Base-by-base conservation (phyloP, 352 stramenopile species). In the Chloridella minuta region DNA sequence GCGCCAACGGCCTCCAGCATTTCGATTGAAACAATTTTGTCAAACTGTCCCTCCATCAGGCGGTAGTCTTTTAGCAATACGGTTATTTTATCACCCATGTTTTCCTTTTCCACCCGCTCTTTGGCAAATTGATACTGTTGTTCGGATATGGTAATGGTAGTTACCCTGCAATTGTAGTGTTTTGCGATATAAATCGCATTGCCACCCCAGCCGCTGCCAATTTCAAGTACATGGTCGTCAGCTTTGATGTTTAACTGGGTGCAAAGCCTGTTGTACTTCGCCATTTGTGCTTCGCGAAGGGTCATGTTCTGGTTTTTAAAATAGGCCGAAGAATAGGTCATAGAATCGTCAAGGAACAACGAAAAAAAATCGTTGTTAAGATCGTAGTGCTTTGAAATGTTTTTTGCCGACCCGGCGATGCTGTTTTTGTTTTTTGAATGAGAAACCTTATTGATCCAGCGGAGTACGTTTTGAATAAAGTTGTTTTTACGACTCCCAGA, bases 1-100 rank as follows among this genome's bases (percentile, higher is more conserved):
- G 92, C 93, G 86, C 92, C 92, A 23, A 95, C 92, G 23, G 92
- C 92, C 87, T 95, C 92, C 80, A 94, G 89, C 92, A 95, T 95
- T 80, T 92, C 92, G 88, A 95, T 93, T 51, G 92, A 94, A 51
- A 94, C 92, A 23, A 94, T 91, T 86, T 92, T 92, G 89, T 95
- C 92, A 87, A 94, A 95, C 87, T 93, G 90, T 28, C 91, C 90
- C 86, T 90, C 89, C 91, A 95, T 94, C 88, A 93, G 90, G 66
- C 92, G 91, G 90, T 95, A 95, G 90, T 95, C 92, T 88, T 91
- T 86, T n/a, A 88, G 83, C 22, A 93, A 91, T 86, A 94, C 93
- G 88, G 91, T 93, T 21, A 92, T 93, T 86, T 93, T 89, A 88
- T 94, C 88, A 85, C 89, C 93, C 27, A 94, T 90, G 28, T 91